phyloP scores from a whole-genome alignment of 305 asterid genomes.

The Salvia sclarea region DNA sequence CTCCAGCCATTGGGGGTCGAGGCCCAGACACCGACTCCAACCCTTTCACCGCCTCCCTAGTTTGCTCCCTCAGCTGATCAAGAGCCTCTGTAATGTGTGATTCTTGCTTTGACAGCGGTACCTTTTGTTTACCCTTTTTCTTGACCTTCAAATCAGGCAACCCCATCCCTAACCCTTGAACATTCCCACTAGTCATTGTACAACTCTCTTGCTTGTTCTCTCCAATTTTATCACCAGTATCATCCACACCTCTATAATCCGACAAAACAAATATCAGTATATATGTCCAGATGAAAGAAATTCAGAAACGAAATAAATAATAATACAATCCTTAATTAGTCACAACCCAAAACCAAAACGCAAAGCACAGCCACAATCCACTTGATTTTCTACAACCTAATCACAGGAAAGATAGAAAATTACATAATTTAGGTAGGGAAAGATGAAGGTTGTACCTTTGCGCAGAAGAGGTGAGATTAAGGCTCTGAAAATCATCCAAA shows the following conservation, averaged over 20 bases:
- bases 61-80: constrained; percentile 89
- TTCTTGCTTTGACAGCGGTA: constrained; percentile 45
- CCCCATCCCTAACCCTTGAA: constrained; percentile 92
- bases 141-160: constrained; percentile 87
- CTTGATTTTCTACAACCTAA: background rate
- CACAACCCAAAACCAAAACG: constrained; percentile 22
- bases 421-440: constrained; percentile 6
- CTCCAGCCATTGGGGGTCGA: constrained; percentile 45
- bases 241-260: constrained; percentile 46
- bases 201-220: constrained; percentile 53
- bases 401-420: background rate
- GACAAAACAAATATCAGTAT: constrained; percentile 5
- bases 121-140: constrained; percentile 87
- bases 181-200: constrained; percentile 42
- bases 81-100: constrained; percentile 87
- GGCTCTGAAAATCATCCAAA: constrained; percentile 95
- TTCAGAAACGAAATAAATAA: background rate
- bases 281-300: background rate
- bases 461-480: constrained; percentile 71
- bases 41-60: constrained; percentile 90
- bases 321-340: constrained; percentile 18
- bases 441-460: constrained; percentile 51
- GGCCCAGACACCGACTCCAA: constrained; percentile 71
- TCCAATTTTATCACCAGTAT: constrained; percentile 30
- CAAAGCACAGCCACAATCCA: constrained; percentile 10